Conservation (phyloP, 2,329 filamentous ascomycete species). For the Rhynchosporium graminicola region DNA sequence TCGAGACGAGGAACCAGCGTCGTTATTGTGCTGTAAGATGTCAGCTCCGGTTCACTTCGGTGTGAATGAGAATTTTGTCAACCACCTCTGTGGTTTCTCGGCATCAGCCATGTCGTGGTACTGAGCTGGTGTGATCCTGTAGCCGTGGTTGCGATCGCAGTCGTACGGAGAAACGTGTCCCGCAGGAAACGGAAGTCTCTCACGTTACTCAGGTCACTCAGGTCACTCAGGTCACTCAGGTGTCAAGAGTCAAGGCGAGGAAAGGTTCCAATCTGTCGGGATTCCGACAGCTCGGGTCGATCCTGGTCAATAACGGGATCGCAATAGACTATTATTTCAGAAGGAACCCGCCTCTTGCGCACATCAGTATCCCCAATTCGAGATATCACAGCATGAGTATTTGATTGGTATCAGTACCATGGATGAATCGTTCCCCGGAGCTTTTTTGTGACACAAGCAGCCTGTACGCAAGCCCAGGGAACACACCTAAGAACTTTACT, state of each 20-base stretch:
- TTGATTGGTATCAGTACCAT: constrained; percentile 19
- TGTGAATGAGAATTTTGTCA: too few relatives aligned
- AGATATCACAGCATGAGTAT: constrained; percentile 1
- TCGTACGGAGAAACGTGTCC: not conserved
- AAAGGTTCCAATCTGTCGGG: not conserved
- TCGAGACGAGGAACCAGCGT: constrained; percentile 8
- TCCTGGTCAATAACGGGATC: constrained; percentile 9
- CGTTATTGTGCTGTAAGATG: constrained; percentile 4
- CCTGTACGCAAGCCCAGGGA: not conserved
- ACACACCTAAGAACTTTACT: not conserved
- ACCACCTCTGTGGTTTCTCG: constrained; percentile 19
- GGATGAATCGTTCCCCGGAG: constrained; percentile 20
- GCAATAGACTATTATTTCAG: constrained; percentile 6
- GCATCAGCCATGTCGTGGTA: constrained; percentile 15
- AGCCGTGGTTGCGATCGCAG: constrained; percentile 2
- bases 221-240: constrained; percentile 4
- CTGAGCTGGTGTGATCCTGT: constrained; percentile 1
- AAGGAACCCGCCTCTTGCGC: constrained; percentile 5
- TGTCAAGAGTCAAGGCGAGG: constrained; percentile 7
- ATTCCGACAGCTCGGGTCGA: constrained; percentile 13
- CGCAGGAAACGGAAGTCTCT: not conserved
- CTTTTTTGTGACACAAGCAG: constrained; percentile 3
- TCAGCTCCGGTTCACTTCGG: constrained; percentile 1
- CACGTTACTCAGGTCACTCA: not conserved
- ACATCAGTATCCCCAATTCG: constrained; percentile 4